Evolutionary conservation across 73 alveolate genomes (phyloP), one percentile per base, ranked within the genome.

Genomic region (Diophrys appendiculata): DNA sequence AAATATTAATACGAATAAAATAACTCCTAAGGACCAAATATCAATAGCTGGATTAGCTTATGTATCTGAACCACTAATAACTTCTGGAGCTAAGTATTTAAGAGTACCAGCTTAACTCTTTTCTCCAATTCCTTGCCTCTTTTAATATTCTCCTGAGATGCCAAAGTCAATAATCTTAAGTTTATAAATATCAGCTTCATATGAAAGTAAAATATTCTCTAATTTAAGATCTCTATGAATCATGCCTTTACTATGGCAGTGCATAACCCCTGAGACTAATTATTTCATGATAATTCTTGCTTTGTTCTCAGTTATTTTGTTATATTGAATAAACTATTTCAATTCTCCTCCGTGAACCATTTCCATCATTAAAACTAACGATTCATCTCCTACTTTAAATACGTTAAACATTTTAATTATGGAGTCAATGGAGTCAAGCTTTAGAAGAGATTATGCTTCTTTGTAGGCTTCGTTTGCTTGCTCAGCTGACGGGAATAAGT

Each of bases 161-260:
- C 75, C 75, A 28, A 67, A 67, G 31, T 67, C 75, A 3, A 28
- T 31, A 1, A 67, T 54, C 5, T 25, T 67, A 3, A 67, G 24
- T 25, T 23, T n/a, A 8, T 67, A 5, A 1, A 67, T 29, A 25
- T 25, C 5, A 3, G 3, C 24, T 29, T 18, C 3, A n/a, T 67
- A 23, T 25, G 31, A 2, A 2, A 67, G 53, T 18, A 67, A 31
- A 23, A 67, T 29, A 28, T 67, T 67, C 31, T 67, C 75, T 67
- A 67, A 67, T 28, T 67, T 67, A 14, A 67, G 53, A 31, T 67
- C 75, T 67, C 75, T 67, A 54, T 67, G 75, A 1, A 67, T 18
- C 52, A 67, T 31, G 3, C 31, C 31, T 28, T 67, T 67, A 3
- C 54, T 25, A 3, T 67, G 53, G 75, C 75, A 67, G 53, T 67